Evolutionary conservation across 163 green algal genomes (phyloP).

Genomic region (Scenedesmus sp.): DNA sequence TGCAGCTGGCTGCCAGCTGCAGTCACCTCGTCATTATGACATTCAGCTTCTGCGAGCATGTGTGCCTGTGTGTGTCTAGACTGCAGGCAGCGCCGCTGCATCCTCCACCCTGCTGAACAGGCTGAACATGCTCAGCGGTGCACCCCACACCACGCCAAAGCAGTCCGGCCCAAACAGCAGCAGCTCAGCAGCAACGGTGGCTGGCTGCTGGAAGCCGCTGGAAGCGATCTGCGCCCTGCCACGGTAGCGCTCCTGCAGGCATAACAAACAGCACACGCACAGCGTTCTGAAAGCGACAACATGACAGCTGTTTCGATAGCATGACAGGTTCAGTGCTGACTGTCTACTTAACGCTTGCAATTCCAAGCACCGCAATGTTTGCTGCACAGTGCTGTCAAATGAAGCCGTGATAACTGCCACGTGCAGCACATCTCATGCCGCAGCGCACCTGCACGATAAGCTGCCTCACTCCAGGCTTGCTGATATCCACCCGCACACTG

Average conservation of each 20-base stretch:
- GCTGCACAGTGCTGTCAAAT: too few species aligned
- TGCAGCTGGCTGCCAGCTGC: too few species aligned
- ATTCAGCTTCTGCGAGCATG: too few species aligned
- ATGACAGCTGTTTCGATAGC: not conserved
- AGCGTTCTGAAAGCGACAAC: not conserved
- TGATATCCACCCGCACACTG: not conserved
- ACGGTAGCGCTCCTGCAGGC: conserved; percentile 36
- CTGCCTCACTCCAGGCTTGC: not conserved
- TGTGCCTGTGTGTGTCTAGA: too few species aligned
- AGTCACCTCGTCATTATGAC: too few species aligned
- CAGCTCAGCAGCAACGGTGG: conserved; percentile 37
- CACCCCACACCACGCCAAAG: conserved; percentile 39
- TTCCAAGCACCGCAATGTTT: too few species aligned
- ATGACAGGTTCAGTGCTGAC: too few species aligned
- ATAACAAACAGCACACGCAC: not conserved
- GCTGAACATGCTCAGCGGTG: conserved; percentile 15
- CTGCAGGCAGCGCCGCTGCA: not conserved
- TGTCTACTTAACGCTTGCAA: too few species aligned
- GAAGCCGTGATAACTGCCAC: too few species aligned
- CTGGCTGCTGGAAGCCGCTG: conserved; percentile 3
- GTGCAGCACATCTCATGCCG: not conserved
- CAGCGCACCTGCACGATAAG: conserved; percentile 27
- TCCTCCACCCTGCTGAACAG: conserved; percentile 8
- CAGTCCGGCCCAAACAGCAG: conserved; percentile 22
- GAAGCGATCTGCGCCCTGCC: conserved; percentile 41